Base-by-base conservation (phyloP, 192 early-diverging fungal genomes). In the Backusella westeae region DNA sequence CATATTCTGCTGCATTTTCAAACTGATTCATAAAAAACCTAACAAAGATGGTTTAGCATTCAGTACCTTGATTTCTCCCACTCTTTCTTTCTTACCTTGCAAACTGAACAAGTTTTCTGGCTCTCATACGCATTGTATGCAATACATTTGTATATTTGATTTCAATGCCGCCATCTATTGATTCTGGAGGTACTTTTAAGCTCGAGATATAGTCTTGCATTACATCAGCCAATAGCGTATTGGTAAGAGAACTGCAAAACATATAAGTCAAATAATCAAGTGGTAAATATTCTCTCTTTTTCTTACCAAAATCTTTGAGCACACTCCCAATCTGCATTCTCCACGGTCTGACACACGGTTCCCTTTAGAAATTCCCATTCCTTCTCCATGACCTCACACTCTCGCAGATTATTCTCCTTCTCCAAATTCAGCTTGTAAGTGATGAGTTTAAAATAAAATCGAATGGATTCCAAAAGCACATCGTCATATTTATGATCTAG, bases 281-380 rank as follows among this genome's bases (percentile, higher is more conserved):
- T 39, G 12, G 67, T 70, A 69, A 34, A 75, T 26, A 12, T 7
- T 21, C 42, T 46, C 44, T 56, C 36, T 71, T 8, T 23, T 76
- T 34, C 29, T 29, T 39, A 86, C 86, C 94, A 95, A 44, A 94
- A 95, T 72, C 93, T 90, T 76, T 87, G 81, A 6, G 93, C 93
- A 65, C 90, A 87, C 76, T 94, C 92, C 36, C 87, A 78, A 67
- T 94, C 90, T 6, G 92, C 92, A 41, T 91, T 93, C 35, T 93
- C 90, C 67, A 95, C 91, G 36, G 87, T 77, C 19, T 85, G 88
- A 59, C 93, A 92, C 10, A 96, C 84, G 1, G 80, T 81, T 14
- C 85, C 85, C 41, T 87, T 87, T 69, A 95, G 72, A 68, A 92
- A 93, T n/a, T 91, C 86, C 94, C 94, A 97, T 78, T 96, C 94